Percentiles rank a stretch among this genome's conserved stretches.
Evolutionary conservation across 208 protist genomes (phyloP).

Genomic region (Entamoeba histolytica): DNA sequence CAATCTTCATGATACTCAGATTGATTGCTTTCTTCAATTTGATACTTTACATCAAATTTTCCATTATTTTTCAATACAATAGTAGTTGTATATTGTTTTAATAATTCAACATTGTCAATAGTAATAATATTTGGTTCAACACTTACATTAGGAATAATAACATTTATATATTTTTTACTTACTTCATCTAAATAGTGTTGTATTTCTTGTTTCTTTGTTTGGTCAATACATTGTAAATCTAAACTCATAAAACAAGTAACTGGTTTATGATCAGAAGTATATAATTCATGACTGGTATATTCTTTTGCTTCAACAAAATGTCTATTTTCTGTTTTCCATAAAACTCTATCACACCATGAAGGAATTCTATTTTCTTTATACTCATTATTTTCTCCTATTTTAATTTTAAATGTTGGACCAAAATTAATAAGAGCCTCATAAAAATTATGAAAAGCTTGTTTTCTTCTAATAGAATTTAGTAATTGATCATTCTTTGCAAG

Average conservation of each 20-base stretch:
- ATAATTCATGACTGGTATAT: not conserved
- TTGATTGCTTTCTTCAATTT: not conserved
- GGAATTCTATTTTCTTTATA: not conserved
- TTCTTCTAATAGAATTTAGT: slow-evolving; percentile 33
- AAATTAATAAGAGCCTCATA: slow-evolving; percentile 56
- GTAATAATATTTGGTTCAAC: not conserved
- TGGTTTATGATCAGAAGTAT: slow-evolving; percentile 20
- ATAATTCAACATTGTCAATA: not conserved
- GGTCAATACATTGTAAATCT: not conserved
- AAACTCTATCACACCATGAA: slow-evolving; percentile 24
- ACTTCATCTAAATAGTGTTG: not conserved
- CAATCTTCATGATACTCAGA: not conserved
- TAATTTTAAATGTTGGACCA: slow-evolving; percentile 50
- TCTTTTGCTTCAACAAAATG: not conserved
- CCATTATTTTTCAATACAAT: not conserved
- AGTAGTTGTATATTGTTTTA: not conserved
- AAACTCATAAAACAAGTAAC: slow-evolving; percentile 5
- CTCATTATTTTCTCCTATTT: not conserved
- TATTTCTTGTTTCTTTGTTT: not conserved
- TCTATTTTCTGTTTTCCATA: slow-evolving; percentile 15
- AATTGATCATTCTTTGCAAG: slow-evolving; percentile 24
- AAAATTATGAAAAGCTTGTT: slow-evolving; percentile 30
- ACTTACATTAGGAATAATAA: not conserved
- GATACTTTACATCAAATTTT: not conserved
- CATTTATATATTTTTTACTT: not conserved